phyloP scores from a whole-genome alignment of 2,329 filamentous ascomycete genomes.

The Aspergillus novoparasiticus region DNA sequence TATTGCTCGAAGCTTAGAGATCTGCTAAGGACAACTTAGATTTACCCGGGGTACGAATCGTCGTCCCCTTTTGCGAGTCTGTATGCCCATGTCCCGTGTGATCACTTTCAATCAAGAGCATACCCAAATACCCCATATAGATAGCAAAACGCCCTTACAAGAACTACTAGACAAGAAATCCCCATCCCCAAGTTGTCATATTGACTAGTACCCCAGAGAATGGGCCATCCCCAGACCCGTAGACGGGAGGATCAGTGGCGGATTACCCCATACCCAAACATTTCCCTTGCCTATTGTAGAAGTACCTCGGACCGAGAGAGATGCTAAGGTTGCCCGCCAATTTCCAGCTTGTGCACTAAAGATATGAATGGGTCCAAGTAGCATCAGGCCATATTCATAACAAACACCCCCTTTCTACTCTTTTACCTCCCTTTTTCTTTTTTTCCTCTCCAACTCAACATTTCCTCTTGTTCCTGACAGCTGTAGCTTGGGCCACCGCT shows the following conservation, averaged over 20 bases:
- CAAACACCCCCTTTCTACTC: background rate
- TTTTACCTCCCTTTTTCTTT: background rate
- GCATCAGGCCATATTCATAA: background rate
- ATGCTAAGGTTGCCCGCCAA: background rate
- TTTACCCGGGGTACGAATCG: background rate
- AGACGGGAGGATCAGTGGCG: constrained; percentile 2
- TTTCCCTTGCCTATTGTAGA: constrained; percentile 5
- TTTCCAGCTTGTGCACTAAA: background rate
- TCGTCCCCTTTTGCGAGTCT: too few relatives aligned
- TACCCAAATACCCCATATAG: background rate
- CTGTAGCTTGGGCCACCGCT: background rate
- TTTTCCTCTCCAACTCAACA: background rate
- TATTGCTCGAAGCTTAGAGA: background rate
- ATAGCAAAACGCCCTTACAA: background rate
- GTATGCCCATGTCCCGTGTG: background rate
- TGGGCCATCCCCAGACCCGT: constrained; percentile 2
- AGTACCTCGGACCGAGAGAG: constrained; percentile 18
- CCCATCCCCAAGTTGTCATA: background rate
- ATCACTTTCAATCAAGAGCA: background rate
- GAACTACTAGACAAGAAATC: background rate
- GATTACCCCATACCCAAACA: constrained; percentile 1
- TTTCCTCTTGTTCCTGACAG: background rate
- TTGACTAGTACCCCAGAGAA: background rate
- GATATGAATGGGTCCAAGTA: background rate
- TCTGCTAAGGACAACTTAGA: background rate